These are phyloP conservation scores for Mycena pura DNA, from an alignment of 768 basidiomycete species.

Conservation along the genomic window DNA sequence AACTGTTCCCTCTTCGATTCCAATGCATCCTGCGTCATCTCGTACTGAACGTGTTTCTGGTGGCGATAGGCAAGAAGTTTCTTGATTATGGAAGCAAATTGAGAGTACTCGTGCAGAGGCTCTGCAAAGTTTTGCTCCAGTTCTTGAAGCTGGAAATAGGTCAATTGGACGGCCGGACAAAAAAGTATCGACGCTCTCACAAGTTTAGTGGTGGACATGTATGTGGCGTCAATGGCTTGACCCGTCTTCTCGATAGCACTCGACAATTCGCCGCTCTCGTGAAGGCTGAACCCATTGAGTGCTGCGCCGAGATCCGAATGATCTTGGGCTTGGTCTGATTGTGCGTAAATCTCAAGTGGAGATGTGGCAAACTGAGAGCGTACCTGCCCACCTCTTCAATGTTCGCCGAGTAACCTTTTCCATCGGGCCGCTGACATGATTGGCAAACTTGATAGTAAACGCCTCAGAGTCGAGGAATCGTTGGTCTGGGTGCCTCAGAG, in stretches of 20 bases:
- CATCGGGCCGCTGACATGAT: slow-evolving; percentile 90
- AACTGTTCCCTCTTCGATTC: slow-evolving; percentile 85
- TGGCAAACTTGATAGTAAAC: slow-evolving; percentile 95
- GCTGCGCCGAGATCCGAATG: slow-evolving; percentile 91
- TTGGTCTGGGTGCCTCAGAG: slow-evolving; percentile 92
- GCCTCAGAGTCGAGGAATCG: slow-evolving; percentile 95
- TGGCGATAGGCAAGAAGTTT: slow-evolving; percentile 93
- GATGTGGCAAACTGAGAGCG: slow-evolving; percentile 30
- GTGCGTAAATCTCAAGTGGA: slow-evolving; percentile 13
- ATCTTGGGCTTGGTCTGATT: slow-evolving; percentile 79
- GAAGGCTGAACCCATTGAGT: slow-evolving; percentile 92
- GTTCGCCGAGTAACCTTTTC: slow-evolving; percentile 94
- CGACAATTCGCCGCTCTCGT: slow-evolving; percentile 77
- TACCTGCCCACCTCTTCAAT: slow-evolving; percentile 95
- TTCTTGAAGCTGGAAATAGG: slow-evolving; percentile 75
- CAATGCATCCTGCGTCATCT: slow-evolving; percentile 92
- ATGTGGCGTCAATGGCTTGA: slow-evolving; percentile 93
- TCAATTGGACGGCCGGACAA: neutral
- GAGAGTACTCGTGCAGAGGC: slow-evolving; percentile 93
- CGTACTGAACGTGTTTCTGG: slow-evolving; percentile 97
- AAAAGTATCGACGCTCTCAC: slow-evolving; percentile 50
- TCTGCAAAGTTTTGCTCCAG: slow-evolving; percentile 96
- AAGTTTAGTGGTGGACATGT: slow-evolving; percentile 89
- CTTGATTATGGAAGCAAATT: slow-evolving; percentile 95
- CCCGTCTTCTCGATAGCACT: slow-evolving; percentile 94